Base-by-base conservation (phyloP, 78 protist genomes). In the Creolimax fragrantissima region DNA sequence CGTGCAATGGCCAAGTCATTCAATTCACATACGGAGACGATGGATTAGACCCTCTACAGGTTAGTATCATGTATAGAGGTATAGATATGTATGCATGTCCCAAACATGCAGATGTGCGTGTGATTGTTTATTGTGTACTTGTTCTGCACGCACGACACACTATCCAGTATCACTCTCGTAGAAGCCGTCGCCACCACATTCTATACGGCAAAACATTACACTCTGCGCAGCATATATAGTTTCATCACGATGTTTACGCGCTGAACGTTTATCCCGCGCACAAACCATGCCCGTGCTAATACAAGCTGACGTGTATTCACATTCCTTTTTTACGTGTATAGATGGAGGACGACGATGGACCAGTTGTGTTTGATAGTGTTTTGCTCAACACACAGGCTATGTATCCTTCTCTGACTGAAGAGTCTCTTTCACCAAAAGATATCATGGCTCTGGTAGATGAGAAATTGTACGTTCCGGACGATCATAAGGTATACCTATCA, bases 21-120 rank as follows among this genome's bases (percentile, higher is more conserved):
- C 96, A 98, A 95, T 91, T 96, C 47, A 7, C 47, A n/a, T 99
- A 95, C 93, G 99, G 99, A 35, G 99, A 98, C 83, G 99, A 99
- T 89, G 97, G 95, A 3, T 94, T 98, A 3, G 99, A 98, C 92
- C 97, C 98, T 32, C 74, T 32, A 24, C 74, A 58, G 74, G 74
- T 58, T 32, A 32, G 24, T 58, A 11, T 24, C 43, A 36, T 89
- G 7, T 89, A 89, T 37, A 35, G 5, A 89, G 5, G 11, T 41
- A 84, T 42, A 84, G 7, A 41, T 84, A 84, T 84, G 11, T 84
- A 42, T 42, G 11, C 11, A 84, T 36, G 11, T 32, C 32, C 32
- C 32, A 32, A 32, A n/a, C n/a, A n/a, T n/a, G n/a, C n/a, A n/a
- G n/a, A n/a, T n/a, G n/a, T n/a, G n/a, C n/a, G n/a, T n/a, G n/a